Evolutionary conservation across 176 grass and related monocot genomes (phyloP), one percentile per base, ranked within the genome.

Genomic region (Eragrostis curvula): DNA sequence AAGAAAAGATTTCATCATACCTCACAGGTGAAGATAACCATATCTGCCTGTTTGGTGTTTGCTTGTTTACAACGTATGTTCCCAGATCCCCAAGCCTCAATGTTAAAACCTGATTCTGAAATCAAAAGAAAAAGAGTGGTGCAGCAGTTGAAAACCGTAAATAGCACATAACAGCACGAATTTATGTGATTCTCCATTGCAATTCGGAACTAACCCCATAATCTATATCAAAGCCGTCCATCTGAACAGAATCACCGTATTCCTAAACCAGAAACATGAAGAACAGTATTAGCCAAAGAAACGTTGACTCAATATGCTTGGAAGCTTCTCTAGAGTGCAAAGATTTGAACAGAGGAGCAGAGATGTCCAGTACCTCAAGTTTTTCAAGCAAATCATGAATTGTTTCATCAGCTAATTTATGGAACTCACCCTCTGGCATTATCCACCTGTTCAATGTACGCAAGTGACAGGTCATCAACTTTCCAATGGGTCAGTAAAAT

Each of bases 11-110:
- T 28, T 43, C 13, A 27, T 48, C 28, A 44, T 95, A 99, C 96
- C 93, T 99, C 77, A 96, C 87, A 70, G 93, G 96, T 51, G 96
- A 95, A 75, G 96, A 99, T 45, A 96, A 79, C 96, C 96, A 96
- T 68, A 99, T 94, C 87, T 99, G 88, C 83, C 89, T 74, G 68
- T 96, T 96, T 81, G 93, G 96, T 56, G 93, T 65, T 87, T 96
- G 96, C 88, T 99, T 99, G 93, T 99, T 99, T 83, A 96, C 83
- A 21, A 92, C 93, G 78, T 99, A 96, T 0, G 93, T 99, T 25
- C 93, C 93, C 36, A 94, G 65, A 84, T 84, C 70, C 27, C 91
- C 93, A 18, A 99, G 82, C 76, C 90, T 96, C 71, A 99, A 32
- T 55, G 96, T 96, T 74, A 99, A 85, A 86, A 96, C 90, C 58